These are phyloP conservation scores for Cercospora sesami DNA, from an alignment of 2,329 filamentous ascomycete genomes.

Conservation along the genomic window DNA sequence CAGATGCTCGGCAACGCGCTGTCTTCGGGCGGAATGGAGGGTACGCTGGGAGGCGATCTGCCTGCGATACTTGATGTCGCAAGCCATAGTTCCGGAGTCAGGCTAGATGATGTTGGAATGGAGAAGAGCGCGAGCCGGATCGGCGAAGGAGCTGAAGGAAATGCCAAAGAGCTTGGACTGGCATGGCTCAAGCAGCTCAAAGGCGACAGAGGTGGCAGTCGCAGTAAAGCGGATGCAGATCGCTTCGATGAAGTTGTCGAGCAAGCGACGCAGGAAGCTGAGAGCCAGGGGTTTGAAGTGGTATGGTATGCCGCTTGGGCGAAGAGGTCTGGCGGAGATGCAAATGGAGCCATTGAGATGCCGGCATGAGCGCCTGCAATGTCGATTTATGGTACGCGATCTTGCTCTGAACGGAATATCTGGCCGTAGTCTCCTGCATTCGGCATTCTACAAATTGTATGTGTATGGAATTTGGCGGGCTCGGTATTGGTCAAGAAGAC, in stretches of 20 bases:
- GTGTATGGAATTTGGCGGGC: slow-evolving; percentile 76
- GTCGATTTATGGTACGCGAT: slow-evolving; percentile 15
- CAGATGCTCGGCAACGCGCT: slow-evolving; percentile 15
- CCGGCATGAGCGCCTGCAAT: neutral
- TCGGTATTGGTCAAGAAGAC: slow-evolving; percentile 73
- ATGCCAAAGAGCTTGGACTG: slow-evolving; percentile 12
- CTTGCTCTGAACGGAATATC: slow-evolving; percentile 38
- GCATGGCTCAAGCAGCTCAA: slow-evolving; percentile 18
- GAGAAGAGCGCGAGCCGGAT: slow-evolving; percentile 13
- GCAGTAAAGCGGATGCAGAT: slow-evolving; percentile 10
- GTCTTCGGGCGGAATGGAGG: slow-evolving; percentile 9
- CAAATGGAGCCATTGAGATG: slow-evolving; percentile 9
- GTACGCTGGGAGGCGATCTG: slow-evolving; percentile 14
- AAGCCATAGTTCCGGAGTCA: slow-evolving; percentile 10
- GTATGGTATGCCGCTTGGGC: slow-evolving; percentile 19
- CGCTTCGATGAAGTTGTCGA: slow-evolving; percentile 10
- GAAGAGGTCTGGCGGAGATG: slow-evolving; percentile 10
- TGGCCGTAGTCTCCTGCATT: slow-evolving; percentile 76
- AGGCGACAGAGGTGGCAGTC: neutral
- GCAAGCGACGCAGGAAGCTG: slow-evolving; percentile 13
- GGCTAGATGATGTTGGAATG: slow-evolving; percentile 5
- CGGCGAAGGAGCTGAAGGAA: slow-evolving; percentile 8
- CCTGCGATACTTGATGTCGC: slow-evolving; percentile 16
- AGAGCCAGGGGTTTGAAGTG: slow-evolving; percentile 12
- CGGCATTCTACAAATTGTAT: slow-evolving; percentile 70